Evolutionary conservation across 495 filamentous ascomycete genomes (phyloP).

Genomic region (Halenospora varia): DNA sequence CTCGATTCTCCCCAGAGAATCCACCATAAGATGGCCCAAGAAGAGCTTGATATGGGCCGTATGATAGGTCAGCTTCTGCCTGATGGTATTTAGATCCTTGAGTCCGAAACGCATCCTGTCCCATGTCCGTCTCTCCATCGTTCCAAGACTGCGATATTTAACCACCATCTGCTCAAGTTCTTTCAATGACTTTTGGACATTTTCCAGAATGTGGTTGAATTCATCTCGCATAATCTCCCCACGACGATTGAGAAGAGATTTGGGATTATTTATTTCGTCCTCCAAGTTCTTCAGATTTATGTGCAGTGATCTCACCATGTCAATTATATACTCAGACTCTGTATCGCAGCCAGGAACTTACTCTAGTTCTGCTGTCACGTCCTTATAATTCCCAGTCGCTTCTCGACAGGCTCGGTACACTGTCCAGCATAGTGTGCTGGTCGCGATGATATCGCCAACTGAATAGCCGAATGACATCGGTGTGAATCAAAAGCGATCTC

Average conservation of each 20-base stretch:
- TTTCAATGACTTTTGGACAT: not conserved
- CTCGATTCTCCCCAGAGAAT: conserved; percentile 1
- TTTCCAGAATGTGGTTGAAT: not conserved
- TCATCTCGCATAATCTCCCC: not conserved
- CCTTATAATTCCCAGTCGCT: not conserved
- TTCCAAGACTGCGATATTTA: conserved; percentile 13
- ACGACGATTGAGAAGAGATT: not conserved
- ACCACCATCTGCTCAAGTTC: conserved; percentile 5
- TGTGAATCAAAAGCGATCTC: not conserved
- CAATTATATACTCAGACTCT: not conserved
- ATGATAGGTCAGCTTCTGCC: conserved; percentile 4
- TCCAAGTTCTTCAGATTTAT: not conserved
- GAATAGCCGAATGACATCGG: not conserved
- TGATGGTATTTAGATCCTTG: not conserved
- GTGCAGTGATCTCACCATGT: not conserved
- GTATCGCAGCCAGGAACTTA: not conserved
- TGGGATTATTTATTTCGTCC: not conserved
- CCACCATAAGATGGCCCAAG: conserved; percentile 1
- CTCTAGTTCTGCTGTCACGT: not conserved
- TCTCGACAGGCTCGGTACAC: not conserved
- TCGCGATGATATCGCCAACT: not conserved
- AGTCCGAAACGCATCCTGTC: conserved; percentile 3
- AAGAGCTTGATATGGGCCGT: not conserved
- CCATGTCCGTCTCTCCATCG: conserved; percentile 8
- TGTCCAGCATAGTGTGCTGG: not conserved